These are phyloP conservation scores for Suillus clintonianus DNA, from an alignment of 768 basidiomycete genomes.

Conservation along the genomic window DNA sequence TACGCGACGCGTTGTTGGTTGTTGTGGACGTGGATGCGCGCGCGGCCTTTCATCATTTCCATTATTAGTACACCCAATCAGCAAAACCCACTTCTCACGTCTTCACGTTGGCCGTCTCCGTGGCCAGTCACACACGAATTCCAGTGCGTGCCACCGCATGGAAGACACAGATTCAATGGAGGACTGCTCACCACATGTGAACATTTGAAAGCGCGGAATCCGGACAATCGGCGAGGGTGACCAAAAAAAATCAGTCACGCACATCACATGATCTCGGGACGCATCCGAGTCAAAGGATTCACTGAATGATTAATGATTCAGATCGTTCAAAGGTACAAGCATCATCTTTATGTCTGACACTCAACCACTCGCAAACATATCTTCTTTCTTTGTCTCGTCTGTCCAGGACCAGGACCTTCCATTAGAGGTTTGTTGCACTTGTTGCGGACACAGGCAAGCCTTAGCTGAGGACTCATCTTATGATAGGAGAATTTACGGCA, in stretches of 20 bases:
- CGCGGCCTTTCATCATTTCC: background rate
- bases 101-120: background rate
- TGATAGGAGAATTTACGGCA: background rate
- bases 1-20: conserved; percentile 41
- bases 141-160: too few relatives aligned
- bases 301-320: too few relatives aligned
- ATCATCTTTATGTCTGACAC: background rate
- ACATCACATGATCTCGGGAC: background rate
- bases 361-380: background rate
- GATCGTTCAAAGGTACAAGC: background rate
- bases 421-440: background rate
- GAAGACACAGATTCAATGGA: too few relatives aligned
- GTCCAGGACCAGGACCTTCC: background rate
- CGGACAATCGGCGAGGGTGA: too few relatives aligned
- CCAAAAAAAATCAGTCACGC: background rate
- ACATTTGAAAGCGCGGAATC: too few relatives aligned
- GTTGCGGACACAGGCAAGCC: background rate
- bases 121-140: too few relatives aligned
- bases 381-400: background rate
- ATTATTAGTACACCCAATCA: background rate
- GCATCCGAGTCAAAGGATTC: background rate
- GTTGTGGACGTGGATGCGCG: conserved; percentile 15
- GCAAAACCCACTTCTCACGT: background rate
- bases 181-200: too few relatives aligned
- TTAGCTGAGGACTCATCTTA: background rate